Evolutionary conservation across 1,284 basidiomycete genomes (phyloP).

Genomic region (Trametes polyzona): DNA sequence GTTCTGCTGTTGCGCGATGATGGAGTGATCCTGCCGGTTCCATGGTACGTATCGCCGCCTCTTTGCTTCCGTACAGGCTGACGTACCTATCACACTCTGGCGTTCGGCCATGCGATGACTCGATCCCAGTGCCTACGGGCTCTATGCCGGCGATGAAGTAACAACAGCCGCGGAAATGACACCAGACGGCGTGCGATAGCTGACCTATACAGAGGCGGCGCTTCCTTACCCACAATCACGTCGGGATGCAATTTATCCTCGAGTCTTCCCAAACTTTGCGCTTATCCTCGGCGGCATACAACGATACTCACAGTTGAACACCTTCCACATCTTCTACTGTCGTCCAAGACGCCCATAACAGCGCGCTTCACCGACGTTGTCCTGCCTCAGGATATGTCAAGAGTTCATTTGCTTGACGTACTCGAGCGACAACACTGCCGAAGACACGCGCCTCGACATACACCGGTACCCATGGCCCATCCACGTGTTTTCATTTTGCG

Average conservation of each 20-base stretch:
- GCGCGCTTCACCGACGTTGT: background rate
- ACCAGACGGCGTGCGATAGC: background rate
- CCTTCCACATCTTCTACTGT: background rate
- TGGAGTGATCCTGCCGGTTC: too few species aligned
- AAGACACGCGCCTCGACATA: background rate
- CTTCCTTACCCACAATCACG: background rate
- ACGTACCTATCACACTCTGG: background rate
- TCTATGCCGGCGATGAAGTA: background rate
- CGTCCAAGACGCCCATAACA: background rate
- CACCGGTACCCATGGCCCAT: background rate
- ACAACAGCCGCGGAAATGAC: background rate
- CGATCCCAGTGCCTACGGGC: background rate
- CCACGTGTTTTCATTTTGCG: slow-evolving; percentile 35
- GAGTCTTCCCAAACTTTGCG: background rate
- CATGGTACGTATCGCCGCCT: background rate
- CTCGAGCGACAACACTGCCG: background rate
- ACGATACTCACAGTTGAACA: background rate
- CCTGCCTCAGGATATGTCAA: background rate
- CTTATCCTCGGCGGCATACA: background rate
- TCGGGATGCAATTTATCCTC: background rate
- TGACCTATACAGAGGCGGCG: background rate
- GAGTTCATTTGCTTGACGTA: background rate
- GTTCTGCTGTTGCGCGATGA: too few species aligned
- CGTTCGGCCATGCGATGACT: background rate
- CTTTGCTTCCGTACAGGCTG: background rate